phyloP scores from a whole-genome alignment of 2,329 filamentous ascomycete species.

The Exophiala aquamarina region DNA sequence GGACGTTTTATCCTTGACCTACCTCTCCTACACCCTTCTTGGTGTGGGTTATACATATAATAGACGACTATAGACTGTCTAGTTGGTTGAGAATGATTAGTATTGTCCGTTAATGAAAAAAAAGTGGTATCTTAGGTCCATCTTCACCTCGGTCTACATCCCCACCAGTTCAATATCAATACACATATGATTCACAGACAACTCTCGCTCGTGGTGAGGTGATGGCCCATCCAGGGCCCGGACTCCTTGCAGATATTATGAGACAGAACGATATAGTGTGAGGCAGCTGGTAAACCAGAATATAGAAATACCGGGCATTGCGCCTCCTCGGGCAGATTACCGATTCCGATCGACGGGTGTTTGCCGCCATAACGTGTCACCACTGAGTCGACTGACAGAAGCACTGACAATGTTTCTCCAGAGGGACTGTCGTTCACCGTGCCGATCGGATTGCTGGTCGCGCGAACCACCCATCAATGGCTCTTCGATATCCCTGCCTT shows the following conservation, averaged over 20 bases:
- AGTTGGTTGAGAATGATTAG: too few relatives aligned
- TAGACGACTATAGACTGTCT: too few relatives aligned
- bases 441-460: constrained; percentile 28
- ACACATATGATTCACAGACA: not conserved
- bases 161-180: too few relatives aligned
- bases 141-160: too few relatives aligned
- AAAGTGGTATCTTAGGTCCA: constrained; percentile 4
- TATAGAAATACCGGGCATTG: not conserved
- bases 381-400: constrained; percentile 46
- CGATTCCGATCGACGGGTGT: constrained; percentile 27
- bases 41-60: too few relatives aligned
- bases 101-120: too few relatives aligned
- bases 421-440: constrained; percentile 36
- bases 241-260: not conserved
- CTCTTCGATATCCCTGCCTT: constrained; percentile 32
- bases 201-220: too few relatives aligned
- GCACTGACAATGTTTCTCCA: constrained; percentile 47
- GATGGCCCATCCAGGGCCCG: not conserved
- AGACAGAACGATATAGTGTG: not conserved
- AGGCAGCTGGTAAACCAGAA: too few relatives aligned
- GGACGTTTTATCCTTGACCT: too few relatives aligned
- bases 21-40: too few relatives aligned
- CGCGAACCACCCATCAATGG: constrained; percentile 33
- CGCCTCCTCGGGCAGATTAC: constrained; percentile 13
- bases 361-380: constrained; percentile 38